Evolutionary conservation across 2,329 filamentous ascomycete species (phyloP), one percentile per base, ranked within the genome.

Genomic region (Diplodia intermedia): DNA sequence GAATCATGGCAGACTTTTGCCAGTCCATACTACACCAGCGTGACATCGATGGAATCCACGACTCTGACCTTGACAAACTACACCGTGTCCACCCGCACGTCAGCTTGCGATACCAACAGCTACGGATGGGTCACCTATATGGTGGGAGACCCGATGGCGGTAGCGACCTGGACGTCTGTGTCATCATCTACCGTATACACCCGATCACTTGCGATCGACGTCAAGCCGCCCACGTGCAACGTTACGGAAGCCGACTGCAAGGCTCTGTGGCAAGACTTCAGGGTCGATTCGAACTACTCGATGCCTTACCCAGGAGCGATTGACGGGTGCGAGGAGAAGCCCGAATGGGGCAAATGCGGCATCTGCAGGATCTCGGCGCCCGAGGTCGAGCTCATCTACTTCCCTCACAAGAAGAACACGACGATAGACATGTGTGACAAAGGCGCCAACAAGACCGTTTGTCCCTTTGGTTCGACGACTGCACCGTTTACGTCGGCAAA

Each of bases 361-460:
- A 3, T 18, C 12, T 66, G 63, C 47, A 29, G 60, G 11, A 52
- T 63, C n/a, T 52, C 36, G 1, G 60, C 60, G 5, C 43, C 43
- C 5, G 60, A 67, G 20, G 55, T 61, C 23, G 53, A 56, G 40
- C 54, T 67, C 18, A 65, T 65, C 20, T 65, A 65, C 40, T 67
- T 57, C 29, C 50, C 43, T 11, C 29, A 50, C 8, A 18, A 26
- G 54, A 66, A 47, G 15, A 67, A 56, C 43, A 50, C 38, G 20
- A 61, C 50, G 12, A 50, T 52, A 7, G 40, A 61, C 26, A n/a
- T 65, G 20, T 65, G 62, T 38, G 31, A 33, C 9, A 11, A 33
- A 4, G 31, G n/a, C n/a, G 54, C 18, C 52, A 65, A 54, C 31
- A 31, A 20, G 38, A 65, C 62, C 9, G 18, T 47, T 7, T 65